Evolutionary conservation across 306 rosid species (phyloP), one percentile per base, ranked within the genome.

Genomic region (Lathyrus oleraceus): DNA sequence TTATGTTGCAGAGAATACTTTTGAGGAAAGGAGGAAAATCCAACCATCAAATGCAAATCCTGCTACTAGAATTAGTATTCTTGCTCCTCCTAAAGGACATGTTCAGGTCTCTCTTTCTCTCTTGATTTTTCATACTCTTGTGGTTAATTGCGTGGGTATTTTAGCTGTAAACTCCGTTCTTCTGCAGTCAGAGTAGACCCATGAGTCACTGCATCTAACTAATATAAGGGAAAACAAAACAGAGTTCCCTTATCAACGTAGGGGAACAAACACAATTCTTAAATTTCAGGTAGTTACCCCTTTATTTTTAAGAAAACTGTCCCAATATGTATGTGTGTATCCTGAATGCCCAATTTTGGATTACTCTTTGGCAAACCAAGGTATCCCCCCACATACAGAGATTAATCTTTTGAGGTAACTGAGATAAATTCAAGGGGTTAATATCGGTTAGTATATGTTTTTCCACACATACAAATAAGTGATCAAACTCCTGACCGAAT

Each of bases 11-110:
- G 90, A 84, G 69, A 86, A 84, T 76, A 76, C 72, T 8, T 79
- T 47, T 71, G 91, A 86, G 71, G 95, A 76, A 74, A 81, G 87
- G 82, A 95, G 86, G 91, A 86, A 70, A 69, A 39, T 71, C 65
- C 91, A 78, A 68, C 78, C 84, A 61, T 66, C 86, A 45, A 71
- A 71, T 76, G 82, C 72, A 70, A 77, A 68, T 61, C 86, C 87
- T 59, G 84, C 85, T 60, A 20, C 87, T 64, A 90, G 87, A 79
- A 74, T 85, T 68, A 73, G 78, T 71, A 71, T 91, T 77, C 89
- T 95, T 39, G 82, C 83, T 73, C 97, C 96, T 39, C 97, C 92
- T 16, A 87, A 82, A 81, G 99, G 86, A 70, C 83, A 91, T 63
- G 96, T 86, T 48, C 89, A 71, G 79, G 99, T 95, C 69, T 77